phyloP scores from a whole-genome alignment of 139 green algal species.

The Micromonas pusilla region DNA sequence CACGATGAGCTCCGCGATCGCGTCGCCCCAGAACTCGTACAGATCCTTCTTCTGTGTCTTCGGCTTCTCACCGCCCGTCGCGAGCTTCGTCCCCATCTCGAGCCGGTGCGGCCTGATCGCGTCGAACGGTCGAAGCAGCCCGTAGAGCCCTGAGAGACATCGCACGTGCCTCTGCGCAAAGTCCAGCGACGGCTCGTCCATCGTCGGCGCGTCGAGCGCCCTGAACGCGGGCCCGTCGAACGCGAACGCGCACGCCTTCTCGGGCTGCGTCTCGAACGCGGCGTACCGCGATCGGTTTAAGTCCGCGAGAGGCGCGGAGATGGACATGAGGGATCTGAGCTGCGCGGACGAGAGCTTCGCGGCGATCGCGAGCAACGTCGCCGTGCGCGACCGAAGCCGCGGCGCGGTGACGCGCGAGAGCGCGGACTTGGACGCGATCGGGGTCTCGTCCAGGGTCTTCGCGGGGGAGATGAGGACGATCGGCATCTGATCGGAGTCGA shows the following conservation, averaged over 20 bases:
- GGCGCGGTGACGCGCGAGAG: not conserved
- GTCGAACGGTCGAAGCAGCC: slow-evolving; percentile 35
- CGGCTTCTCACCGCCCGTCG: not conserved
- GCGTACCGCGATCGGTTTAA: slow-evolving; percentile 26
- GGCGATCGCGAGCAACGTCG: not conserved
- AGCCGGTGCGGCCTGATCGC: slow-evolving; percentile 36
- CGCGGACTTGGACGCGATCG: not conserved
- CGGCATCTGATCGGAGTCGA: not conserved
- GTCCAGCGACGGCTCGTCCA: slow-evolving; percentile 8
- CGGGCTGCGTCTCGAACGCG: not conserved
- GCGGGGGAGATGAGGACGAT: slow-evolving; percentile 16
- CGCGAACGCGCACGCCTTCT: slow-evolving; percentile 1
- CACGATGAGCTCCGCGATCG: slow-evolving; percentile 1
- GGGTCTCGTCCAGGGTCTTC: slow-evolving; percentile 4
- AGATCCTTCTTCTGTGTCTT: slow-evolving; percentile 26
- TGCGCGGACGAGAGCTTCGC: not conserved
- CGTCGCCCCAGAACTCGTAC: slow-evolving; percentile 37
- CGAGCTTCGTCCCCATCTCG: slow-evolving; percentile 25
- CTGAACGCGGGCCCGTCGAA: slow-evolving; percentile 39
- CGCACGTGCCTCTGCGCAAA: slow-evolving; percentile 31
- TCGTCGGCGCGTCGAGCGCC: not conserved
- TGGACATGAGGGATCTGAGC: slow-evolving; percentile 6
- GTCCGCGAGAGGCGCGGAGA: slow-evolving; percentile 4
- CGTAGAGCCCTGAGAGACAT: slow-evolving; percentile 38
- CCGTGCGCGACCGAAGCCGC: not conserved